Evolutionary conservation across 139 green algal species (phyloP).

Genomic region (Chlorella sp.): DNA sequence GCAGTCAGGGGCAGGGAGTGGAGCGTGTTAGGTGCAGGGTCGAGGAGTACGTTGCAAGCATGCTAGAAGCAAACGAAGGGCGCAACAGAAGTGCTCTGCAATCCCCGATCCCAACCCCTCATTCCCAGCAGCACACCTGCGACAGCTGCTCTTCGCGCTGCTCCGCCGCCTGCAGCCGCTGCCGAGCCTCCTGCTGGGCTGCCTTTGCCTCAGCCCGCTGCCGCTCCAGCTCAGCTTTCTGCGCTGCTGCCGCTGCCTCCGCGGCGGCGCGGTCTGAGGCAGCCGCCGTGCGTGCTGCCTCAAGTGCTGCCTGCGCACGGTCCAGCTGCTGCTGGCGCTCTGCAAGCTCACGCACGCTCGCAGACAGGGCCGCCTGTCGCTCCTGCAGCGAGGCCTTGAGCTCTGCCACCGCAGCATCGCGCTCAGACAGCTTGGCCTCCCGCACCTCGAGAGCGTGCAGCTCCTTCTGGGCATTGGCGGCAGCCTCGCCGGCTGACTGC

Average conservation of each 20-base stretch:
- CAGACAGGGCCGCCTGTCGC: background rate
- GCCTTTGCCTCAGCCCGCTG: constrained; percentile 25
- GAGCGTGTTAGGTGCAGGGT: background rate
- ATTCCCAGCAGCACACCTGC: constrained; percentile 10
- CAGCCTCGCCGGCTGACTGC: constrained; percentile 13
- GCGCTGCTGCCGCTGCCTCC: background rate
- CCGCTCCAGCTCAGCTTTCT: background rate
- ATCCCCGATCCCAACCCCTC: too few relatives aligned
- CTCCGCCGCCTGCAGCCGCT: background rate
- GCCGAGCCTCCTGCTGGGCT: background rate
- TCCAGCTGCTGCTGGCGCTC: constrained; percentile 20
- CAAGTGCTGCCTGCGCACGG: background rate
- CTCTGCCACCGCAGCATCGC: constrained; percentile 27
- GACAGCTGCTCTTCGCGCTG: constrained; percentile 18
- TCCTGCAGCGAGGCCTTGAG: constrained; percentile 13
- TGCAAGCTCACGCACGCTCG: constrained; percentile 20
- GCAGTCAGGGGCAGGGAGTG: background rate
- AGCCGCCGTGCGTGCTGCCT: background rate
- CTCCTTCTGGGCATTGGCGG: constrained; percentile 20
- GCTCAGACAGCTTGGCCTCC: constrained; percentile 34
- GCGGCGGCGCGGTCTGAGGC: background rate
- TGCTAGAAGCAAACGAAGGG: too few relatives aligned
- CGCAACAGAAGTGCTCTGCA: too few relatives aligned
- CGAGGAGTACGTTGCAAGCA: too few relatives aligned
- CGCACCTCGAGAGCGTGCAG: constrained; percentile 35